Evolutionary conservation across 2,329 filamentous ascomycete genomes (phyloP), one percentile per base, ranked within the genome.

Genomic region (Ophiocordyceps camponoti-rufipedis): DNA sequence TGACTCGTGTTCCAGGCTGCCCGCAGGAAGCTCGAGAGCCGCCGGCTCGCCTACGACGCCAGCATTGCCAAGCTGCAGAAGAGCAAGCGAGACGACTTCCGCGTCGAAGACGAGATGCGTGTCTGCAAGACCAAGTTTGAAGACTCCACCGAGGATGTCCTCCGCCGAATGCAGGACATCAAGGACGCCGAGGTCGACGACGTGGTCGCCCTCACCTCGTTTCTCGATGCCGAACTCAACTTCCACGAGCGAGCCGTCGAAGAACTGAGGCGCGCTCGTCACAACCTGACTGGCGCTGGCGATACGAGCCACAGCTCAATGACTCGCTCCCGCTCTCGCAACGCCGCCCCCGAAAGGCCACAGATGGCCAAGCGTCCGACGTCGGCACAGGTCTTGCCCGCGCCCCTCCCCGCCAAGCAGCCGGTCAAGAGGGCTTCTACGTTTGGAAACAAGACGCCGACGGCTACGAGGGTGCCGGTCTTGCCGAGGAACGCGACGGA

Each of bases 51-150:
- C 50, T 95, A 94, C 61, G 89, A 96, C 60, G 82, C 89, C 32
- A 88, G 84, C 49, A 78, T 86, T 43, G 77, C 78, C 51, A 95
- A 94, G 69, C 80, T 94, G 76, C 81, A 93, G 57, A 95, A 94
- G 63, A 80, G 82, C 23, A 94, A 94, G 68, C 86, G 82, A 56
- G 89, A 96, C 56, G 89, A 96, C 60, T 94, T 91, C 66, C 75
- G 86, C 50, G 73, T 91, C 46, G 91, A 96, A 62, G 89, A 96
- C 59, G 89, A 96, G 62, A 74, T 94, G 45, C 82, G 89, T 46
- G 75, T 79, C 28, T 85, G 91, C 60, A 94, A 94, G 62, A 84
- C 85, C 55, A 96, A 96, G 65, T 96, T 94, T 58, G 91, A 96
- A 58, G 91, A 96, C 66, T 82, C 85, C 14, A 91, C 76, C 57